These are phyloP conservation scores for Calvatia gigantea DNA, from an alignment of 768 basidiomycete species.

Conservation along the genomic window DNA sequence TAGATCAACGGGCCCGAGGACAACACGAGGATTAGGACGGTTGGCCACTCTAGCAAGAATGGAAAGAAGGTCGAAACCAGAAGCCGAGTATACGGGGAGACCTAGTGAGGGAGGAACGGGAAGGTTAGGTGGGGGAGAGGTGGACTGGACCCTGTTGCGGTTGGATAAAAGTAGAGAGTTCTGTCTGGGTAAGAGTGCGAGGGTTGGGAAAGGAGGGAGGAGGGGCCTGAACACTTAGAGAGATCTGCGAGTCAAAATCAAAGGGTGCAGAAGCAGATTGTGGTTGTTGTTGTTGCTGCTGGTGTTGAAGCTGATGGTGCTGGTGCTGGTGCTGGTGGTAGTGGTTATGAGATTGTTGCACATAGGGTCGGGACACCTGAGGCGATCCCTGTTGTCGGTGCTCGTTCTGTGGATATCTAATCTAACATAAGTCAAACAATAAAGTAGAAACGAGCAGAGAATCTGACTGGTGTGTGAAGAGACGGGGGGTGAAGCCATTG, in stretches of 20 bases:
- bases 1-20: conserved; percentile 88
- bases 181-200: conserved; percentile 10
- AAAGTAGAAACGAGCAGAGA: neutral
- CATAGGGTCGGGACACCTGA: neutral
- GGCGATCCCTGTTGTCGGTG: neutral
- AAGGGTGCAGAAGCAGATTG: conserved; percentile 20
- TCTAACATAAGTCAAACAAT: conserved; percentile 1
- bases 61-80: conserved; percentile 88
- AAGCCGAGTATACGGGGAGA: conserved; percentile 77
- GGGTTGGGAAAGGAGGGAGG: conserved; percentile 10
- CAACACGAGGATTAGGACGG: conserved; percentile 69
- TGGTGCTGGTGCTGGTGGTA: conserved; percentile 8
- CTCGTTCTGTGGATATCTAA: neutral
- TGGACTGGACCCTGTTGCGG: neutral
- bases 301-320: neutral
- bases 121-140: neutral
- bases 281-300: neutral
- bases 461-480: conserved; percentile 15
- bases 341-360: neutral
- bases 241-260: conserved; percentile 18
- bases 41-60: conserved; percentile 75
- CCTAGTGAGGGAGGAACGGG: conserved; percentile 19
- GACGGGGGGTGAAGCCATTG: conserved; percentile 32
- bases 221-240: conserved; percentile 10
- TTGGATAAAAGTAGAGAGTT: conserved; percentile 4